Base-by-base conservation (phyloP, 108 stramenopile species). In the Nannochloropsis gaditana region DNA sequence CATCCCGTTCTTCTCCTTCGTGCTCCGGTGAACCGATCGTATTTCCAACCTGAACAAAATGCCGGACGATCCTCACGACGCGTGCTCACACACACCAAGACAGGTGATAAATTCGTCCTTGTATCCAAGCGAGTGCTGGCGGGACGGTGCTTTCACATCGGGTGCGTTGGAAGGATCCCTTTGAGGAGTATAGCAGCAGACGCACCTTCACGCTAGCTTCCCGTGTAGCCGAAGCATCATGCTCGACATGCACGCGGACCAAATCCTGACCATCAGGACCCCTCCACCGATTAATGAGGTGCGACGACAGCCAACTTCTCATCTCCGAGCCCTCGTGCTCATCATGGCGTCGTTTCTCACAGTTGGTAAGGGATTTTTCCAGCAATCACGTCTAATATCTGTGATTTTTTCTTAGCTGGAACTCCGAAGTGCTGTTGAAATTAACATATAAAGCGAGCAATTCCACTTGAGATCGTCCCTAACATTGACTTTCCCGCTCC, bases 271-370 rank as follows among this genome's bases (percentile, higher is more conserved):
- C 3, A 73, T 4, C 59, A 73, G 59, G n/a, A 73, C 59, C 2
- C 59, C 59, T 73, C 59, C 59, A n/a, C 59, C 59, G 59, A 73
- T 73, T n/a, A 73, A 73, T 73, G 59, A 73, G 59, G 59, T 73
- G n/a, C 59, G 59, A 3, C 59, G 59, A 73, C 19, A 73, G 59
- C 59, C 59, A 15, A 73, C 59, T 15, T 73, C n/a, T n/a, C n/a
- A 73, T 73, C 6, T 73, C 19, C 59, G 59, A n/a, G 59, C 59
- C 19, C 59, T 73, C 59, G 59, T 73, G 8, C 59, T 73, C 3
- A 2, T 73, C 5, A 73, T 73, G 59, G 59, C 59, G 59, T 73
- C 59, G 19, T 73, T 15, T 8, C 59, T 73, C 8, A 73, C 59
- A 73, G n/a, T 73, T 8, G 59, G 59, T 73, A 73, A 73, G 59